These are phyloP conservation scores for Diaporthe sp. DNA, from an alignment of 2,329 filamentous ascomycete genomes.

Conservation along the genomic window DNA sequence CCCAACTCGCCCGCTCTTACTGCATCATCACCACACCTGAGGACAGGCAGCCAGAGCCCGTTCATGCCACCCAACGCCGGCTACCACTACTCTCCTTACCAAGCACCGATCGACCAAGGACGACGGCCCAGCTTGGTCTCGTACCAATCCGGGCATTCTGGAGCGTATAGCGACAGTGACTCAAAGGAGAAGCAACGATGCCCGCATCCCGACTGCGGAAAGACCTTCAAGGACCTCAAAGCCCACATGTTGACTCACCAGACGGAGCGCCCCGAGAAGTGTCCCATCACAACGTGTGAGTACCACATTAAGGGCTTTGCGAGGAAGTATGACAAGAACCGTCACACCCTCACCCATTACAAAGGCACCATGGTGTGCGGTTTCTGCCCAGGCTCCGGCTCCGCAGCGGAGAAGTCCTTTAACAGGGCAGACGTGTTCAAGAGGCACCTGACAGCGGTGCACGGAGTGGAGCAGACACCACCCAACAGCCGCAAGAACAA, in stretches of 20 bases:
- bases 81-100: slow-evolving; percentile 69
- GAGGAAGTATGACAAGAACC: slow-evolving; percentile 96
- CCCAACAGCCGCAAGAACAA: slow-evolving; percentile 89
- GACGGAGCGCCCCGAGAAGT: slow-evolving; percentile 92
- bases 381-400: slow-evolving; percentile 91
- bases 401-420: slow-evolving; percentile 92
- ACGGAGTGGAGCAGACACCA: slow-evolving; percentile 92
- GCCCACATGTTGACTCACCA: slow-evolving; percentile 97
- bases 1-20: slow-evolving; percentile 76
- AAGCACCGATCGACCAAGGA: slow-evolving; percentile 59
- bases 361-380: slow-evolving; percentile 98
- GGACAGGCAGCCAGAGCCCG: slow-evolving; percentile 75
- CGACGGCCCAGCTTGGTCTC: slow-evolving; percentile 80
- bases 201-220: slow-evolving; percentile 86
- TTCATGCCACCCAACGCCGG: slow-evolving; percentile 60
- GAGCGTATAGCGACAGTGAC: slow-evolving; percentile 73
- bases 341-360: slow-evolving; percentile 94
- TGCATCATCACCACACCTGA: slow-evolving; percentile 63
- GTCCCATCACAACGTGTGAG: slow-evolving; percentile 91
- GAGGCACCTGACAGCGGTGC: slow-evolving; percentile 89
- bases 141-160: slow-evolving; percentile 74
- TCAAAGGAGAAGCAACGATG: slow-evolving; percentile 80
- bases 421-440: slow-evolving; percentile 98
- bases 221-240: slow-evolving; percentile 90
- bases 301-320: slow-evolving; percentile 95